Conservation (phyloP, 2,329 filamentous ascomycete species). For the Pseudopyricularia cyperi region DNA sequence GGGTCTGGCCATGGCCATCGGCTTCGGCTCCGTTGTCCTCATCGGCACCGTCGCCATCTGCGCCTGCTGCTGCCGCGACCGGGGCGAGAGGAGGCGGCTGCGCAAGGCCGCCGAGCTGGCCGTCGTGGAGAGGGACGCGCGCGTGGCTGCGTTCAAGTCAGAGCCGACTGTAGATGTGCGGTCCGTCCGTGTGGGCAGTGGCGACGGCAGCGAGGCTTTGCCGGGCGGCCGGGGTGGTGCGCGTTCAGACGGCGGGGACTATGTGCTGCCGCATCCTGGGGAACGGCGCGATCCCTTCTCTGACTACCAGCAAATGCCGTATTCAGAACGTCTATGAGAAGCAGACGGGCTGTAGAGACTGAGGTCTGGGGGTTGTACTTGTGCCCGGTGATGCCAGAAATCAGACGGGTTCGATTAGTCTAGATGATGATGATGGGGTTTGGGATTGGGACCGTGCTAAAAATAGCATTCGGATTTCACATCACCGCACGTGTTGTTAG, state of each 20-base stretch:
- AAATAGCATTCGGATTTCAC: too few species aligned
- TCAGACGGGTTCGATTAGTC: too few species aligned
- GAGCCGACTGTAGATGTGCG: background rate
- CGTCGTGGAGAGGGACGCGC: constrained; percentile 30
- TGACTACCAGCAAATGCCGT: background rate
- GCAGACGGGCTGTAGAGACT: background rate
- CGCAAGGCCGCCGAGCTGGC: constrained; percentile 34
- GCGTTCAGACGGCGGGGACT: background rate
- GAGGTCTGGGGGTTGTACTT: background rate
- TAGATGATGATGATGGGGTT: too few species aligned
- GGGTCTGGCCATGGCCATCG: constrained; percentile 33
- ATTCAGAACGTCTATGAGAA: background rate
- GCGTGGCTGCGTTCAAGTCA: constrained; percentile 9
- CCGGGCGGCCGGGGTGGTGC: background rate
- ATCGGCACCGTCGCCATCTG: constrained; percentile 25
- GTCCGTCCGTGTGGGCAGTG: too few species aligned
- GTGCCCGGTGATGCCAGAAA: background rate
- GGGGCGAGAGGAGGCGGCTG: constrained; percentile 27
- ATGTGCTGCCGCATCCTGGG: background rate
- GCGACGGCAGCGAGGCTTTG: background rate
- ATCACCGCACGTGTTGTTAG: too few species aligned
- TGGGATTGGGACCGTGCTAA: too few species aligned
- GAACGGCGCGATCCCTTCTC: background rate
- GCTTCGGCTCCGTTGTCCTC: constrained; percentile 28
- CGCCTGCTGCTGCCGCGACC: constrained; percentile 39